phyloP scores from a whole-genome alignment of 192 early-diverging fungal genomes.

The Backusella tuberculispora region DNA sequence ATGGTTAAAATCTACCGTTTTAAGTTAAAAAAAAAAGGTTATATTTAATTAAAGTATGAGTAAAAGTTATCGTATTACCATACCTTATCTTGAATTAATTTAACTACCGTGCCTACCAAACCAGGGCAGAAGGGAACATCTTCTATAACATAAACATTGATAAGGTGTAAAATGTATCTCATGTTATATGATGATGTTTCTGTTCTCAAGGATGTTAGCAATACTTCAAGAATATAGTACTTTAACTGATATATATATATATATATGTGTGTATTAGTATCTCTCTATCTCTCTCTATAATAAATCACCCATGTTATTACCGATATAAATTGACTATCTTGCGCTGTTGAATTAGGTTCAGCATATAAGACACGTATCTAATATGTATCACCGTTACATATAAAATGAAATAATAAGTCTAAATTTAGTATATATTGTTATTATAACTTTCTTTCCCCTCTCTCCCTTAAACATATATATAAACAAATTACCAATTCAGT shows the following conservation, averaged over 20 bases:
- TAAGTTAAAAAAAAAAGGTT: slow-evolving; percentile 5
- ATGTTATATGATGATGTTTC: slow-evolving; percentile 69
- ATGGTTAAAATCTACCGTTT: slow-evolving; percentile 57
- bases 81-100: slow-evolving; percentile 81
- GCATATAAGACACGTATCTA: slow-evolving; percentile 45
- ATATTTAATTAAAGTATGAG: not conserved
- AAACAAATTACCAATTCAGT: slow-evolving; percentile 47
- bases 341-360: slow-evolving; percentile 20
- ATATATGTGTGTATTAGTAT: too few relatives aligned
- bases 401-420: not conserved
- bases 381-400: not conserved
- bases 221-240: slow-evolving; percentile 67
- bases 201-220: slow-evolving; percentile 64
- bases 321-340: slow-evolving; percentile 28
- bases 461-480: not conserved
- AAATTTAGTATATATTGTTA: not conserved
- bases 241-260: slow-evolving; percentile 52
- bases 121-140: slow-evolving; percentile 79
- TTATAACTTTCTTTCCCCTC: too few relatives aligned
- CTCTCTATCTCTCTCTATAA: too few relatives aligned
- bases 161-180: slow-evolving; percentile 66
- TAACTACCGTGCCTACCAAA: slow-evolving; percentile 66
- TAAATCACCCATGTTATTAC: slow-evolving; percentile 8
- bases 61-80: not conserved
- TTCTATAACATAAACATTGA: slow-evolving; percentile 73